Conservation (phyloP, 257 asterid genomes). For the Apocynum venetum region DNA sequence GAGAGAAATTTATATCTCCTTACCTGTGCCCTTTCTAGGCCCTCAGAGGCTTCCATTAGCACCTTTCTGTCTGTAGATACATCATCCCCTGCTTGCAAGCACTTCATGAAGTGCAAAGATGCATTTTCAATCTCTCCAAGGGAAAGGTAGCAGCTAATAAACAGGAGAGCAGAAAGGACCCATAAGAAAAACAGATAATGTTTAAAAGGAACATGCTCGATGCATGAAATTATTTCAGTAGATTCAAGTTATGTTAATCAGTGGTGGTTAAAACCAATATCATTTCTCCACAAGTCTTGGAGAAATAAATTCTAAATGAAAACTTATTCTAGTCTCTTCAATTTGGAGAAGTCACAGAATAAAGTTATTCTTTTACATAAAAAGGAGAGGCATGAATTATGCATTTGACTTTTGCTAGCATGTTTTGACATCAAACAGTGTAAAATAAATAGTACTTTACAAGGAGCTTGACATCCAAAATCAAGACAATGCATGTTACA, state of each 20-base stretch:
- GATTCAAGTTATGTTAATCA: not conserved
- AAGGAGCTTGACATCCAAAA: not conserved
- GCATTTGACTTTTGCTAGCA: not conserved
- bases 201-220: not conserved
- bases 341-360: not conserved
- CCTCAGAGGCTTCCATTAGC: constrained; percentile 84
- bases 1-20: not conserved
- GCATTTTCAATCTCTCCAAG: constrained; percentile 88
- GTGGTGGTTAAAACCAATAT: not conserved
- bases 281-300: not conserved
- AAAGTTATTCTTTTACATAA: not conserved
- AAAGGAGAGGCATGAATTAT: not conserved
- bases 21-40: constrained; percentile 83
- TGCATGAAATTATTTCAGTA: not conserved
- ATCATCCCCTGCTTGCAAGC: constrained; percentile 80
- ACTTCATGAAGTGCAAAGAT: constrained; percentile 60
- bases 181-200: not conserved
- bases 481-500: not conserved
- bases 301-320: not conserved
- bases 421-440: not conserved
- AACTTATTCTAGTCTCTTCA: not conserved
- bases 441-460: not conserved
- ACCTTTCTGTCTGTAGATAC: constrained; percentile 63
- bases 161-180: not conserved
- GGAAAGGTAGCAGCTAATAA: constrained; percentile 83